A percentile compares a stretch with the other conserved stretches of the same genome.
Evolutionary conservation across 257 asterid genomes (phyloP).

Genomic region (Parsonsia alboflavescens): DNA sequence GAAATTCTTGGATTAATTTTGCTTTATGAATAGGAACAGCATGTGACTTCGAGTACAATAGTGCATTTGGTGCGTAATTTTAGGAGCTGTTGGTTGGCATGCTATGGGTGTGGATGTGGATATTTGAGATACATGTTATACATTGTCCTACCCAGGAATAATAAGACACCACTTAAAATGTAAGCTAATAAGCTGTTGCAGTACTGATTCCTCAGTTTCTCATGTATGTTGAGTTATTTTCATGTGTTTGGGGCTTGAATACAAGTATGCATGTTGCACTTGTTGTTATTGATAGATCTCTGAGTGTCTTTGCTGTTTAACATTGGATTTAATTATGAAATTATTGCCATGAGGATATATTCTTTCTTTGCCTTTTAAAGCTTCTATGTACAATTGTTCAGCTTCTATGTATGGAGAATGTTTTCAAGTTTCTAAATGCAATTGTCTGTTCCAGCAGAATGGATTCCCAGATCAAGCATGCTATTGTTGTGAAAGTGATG

Average conservation of each 20-base stretch:
- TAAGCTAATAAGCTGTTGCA: background rate
- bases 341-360: background rate
- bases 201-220: background rate
- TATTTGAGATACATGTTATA: background rate
- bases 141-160: too few species aligned
- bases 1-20: background rate
- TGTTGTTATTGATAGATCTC: background rate
- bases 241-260: background rate
- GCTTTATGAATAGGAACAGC: background rate
- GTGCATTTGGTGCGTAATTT: too few species aligned
- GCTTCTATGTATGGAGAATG: too few species aligned
- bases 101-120: background rate
- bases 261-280: background rate
- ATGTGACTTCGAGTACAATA: background rate
- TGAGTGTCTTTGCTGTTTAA: background rate
- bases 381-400: too few species aligned
- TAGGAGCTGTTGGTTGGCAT: too few species aligned
- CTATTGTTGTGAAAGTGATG: constrained; percentile 28
- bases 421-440: background rate
- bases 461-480: constrained; percentile 33
- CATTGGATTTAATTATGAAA: background rate
- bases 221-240: background rate
- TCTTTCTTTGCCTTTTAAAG: background rate
- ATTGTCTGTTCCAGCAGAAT: constrained; percentile 12
- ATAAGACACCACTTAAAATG: background rate